Evolutionary conservation across 2,329 filamentous ascomycete genomes (phyloP).

Genomic region (Verticillium nubilum): DNA sequence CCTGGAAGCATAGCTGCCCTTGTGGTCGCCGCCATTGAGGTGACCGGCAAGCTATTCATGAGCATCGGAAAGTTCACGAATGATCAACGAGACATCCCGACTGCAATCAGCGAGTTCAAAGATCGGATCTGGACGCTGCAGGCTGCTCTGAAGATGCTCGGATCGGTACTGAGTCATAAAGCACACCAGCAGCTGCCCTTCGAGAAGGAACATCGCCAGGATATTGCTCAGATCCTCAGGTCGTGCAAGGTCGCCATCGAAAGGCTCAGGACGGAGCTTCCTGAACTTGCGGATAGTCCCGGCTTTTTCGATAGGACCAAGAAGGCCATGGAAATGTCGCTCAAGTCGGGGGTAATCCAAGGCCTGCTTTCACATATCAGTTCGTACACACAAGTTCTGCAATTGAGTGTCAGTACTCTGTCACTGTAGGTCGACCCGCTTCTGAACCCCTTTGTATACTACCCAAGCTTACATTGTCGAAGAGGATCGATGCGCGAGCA

Average conservation of each 20-base stretch:
- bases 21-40: conserved; percentile 12
- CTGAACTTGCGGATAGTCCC: conserved; percentile 12
- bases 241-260: conserved; percentile 16
- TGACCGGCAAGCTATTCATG: conserved; percentile 13
- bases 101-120: conserved; percentile 15
- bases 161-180: conserved; percentile 11
- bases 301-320: conserved; percentile 12
- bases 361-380: conserved; percentile 16
- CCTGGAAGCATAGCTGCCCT: conserved; percentile 15
- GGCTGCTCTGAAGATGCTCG: conserved; percentile 11
- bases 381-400: conserved; percentile 18
- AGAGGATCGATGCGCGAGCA: conserved; percentile 16
- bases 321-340: conserved; percentile 12
- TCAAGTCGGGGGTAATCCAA: conserved; percentile 16
- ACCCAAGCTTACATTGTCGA: not conserved
- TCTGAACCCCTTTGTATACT: too few relatives aligned
- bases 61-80: conserved; percentile 16
- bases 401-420: conserved; percentile 20
- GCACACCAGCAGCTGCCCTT: conserved; percentile 12
- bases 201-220: conserved; percentile 18
- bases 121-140: conserved; percentile 16
- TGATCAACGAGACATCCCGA: conserved; percentile 10
- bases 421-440: conserved; percentile 11
- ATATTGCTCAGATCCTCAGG: conserved; percentile 16
- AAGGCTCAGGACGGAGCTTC: conserved; percentile 14